Conservation (phyloP, 805 yeast genomes). For the Wickerhamomyces mucosus region DNA sequence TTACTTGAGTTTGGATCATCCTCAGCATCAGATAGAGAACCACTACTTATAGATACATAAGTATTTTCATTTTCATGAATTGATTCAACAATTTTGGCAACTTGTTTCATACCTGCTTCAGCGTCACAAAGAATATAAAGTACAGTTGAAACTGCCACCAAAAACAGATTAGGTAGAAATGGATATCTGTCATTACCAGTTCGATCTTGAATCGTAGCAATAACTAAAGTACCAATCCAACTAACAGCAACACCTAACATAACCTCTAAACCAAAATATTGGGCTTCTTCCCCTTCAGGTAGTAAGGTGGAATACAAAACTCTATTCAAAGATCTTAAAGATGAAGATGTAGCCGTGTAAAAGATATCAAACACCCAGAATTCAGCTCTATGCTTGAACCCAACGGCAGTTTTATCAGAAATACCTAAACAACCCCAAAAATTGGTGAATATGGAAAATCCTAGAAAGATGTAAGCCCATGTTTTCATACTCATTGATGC, state of each 20-base stretch:
- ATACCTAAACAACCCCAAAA: conserved; percentile 33
- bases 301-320: conserved; percentile 27
- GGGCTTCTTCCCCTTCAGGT: conserved; percentile 34
- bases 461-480: conserved; percentile 28
- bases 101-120: conserved; percentile 24
- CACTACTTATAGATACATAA: too few relatives aligned
- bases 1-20: too few relatives aligned
- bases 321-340: conserved; percentile 28
- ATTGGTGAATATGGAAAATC: conserved; percentile 24
- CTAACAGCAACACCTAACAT: conserved; percentile 32
- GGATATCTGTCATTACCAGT: conserved; percentile 29
- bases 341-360: conserved; percentile 26
- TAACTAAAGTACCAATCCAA: conserved; percentile 31
- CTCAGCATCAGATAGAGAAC: too few relatives aligned
- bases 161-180: conserved; percentile 26
- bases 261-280: conserved; percentile 32
- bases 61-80: too few relatives aligned
- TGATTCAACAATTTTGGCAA: conserved; percentile 9
- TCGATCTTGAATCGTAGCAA: conserved; percentile 30
- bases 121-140: conserved; percentile 22
- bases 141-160: conserved; percentile 20
- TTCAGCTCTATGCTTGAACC: conserved; percentile 33
- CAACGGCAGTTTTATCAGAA: conserved; percentile 19
- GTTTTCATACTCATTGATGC: conserved; percentile 19
- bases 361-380: conserved; percentile 32